These are phyloP conservation scores for Knoxia roxburghii DNA, from an alignment of 257 asterid species.

Conservation along the genomic window DNA sequence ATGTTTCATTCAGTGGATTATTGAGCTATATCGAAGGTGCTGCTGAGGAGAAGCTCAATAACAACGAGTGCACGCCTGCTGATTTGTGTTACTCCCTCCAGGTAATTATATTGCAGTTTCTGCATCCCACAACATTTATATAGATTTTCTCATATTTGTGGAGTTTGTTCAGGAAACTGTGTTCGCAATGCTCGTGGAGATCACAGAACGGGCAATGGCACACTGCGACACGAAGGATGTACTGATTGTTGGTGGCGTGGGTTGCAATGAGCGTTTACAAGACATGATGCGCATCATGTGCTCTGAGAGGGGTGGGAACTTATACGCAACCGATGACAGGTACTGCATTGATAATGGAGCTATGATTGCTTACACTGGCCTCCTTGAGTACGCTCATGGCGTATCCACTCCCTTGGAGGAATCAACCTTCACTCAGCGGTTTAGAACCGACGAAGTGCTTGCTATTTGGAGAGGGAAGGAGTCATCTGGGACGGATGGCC, in stretches of 20 bases:
- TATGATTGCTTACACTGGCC: constrained; percentile 96
- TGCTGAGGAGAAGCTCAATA: constrained; percentile 76
- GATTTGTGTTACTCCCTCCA: constrained; percentile 46
- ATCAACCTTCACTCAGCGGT: constrained; percentile 84
- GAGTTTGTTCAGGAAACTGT: constrained; percentile 58
- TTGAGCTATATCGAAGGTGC: constrained; percentile 86
- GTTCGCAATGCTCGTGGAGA: constrained; percentile 98
- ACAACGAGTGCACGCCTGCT: constrained; percentile 37
- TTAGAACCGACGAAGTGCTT: constrained; percentile 91
- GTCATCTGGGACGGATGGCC: constrained; percentile 23
- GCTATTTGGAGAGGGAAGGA: constrained; percentile 88
- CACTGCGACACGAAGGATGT: constrained; percentile 93
- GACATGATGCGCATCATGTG: constrained; percentile 96
- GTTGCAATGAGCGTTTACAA: constrained; percentile 83
- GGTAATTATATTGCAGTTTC: constrained; percentile 18
- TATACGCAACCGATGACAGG: constrained; percentile 87
- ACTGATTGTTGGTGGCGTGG: constrained; percentile 96
- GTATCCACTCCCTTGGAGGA: constrained; percentile 63
- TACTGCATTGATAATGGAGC: constrained; percentile 95
- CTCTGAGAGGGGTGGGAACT: constrained; percentile 77
- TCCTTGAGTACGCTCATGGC: constrained; percentile 80
- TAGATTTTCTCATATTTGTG: neutral
- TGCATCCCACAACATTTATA: neutral
- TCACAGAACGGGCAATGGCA: constrained; percentile 93
- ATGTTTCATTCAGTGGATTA: constrained; percentile 95